Percentiles rank a stretch among this genome's conserved stretches.
phyloP scores from a whole-genome alignment of 2,329 filamentous ascomycete species.

The Iodosphaeria phyllophila region DNA sequence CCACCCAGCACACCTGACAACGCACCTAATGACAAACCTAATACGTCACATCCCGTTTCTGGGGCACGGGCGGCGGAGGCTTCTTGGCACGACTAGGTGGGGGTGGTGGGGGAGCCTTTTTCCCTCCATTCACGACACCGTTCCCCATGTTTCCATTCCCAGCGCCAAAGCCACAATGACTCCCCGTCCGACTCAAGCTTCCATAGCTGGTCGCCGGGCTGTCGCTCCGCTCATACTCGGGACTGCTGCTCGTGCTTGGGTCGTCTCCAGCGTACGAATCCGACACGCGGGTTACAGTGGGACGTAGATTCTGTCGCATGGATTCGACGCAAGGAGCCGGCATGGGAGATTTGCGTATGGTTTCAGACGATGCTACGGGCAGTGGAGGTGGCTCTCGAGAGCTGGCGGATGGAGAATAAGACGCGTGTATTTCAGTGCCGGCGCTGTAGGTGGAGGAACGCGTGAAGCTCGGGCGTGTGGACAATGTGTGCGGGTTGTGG shows the following conservation, averaged over 20 bases:
- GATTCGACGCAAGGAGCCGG: constrained; percentile 14
- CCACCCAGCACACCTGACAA: too few species aligned
- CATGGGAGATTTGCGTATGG: constrained; percentile 8
- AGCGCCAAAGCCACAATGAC: constrained; percentile 15
- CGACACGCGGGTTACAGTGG: constrained; percentile 24
- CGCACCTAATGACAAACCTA: too few species aligned
- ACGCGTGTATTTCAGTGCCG: too few species aligned
- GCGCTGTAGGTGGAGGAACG: constrained; percentile 9
- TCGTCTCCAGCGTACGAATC: constrained; percentile 34
- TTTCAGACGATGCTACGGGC: constrained; percentile 6
- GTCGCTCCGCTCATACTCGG: constrained; percentile 30
- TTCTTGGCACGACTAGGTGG: constrained; percentile 32
- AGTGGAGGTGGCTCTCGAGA: constrained; percentile 13
- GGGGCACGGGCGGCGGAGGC: constrained; percentile 32
- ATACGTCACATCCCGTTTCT: constrained; percentile 12
- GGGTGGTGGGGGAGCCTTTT: constrained; percentile 25
- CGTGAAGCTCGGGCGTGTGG: constrained; percentile 9
- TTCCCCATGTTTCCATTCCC: too few species aligned
- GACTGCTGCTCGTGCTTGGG: constrained; percentile 26
- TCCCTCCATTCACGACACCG: constrained; percentile 8
- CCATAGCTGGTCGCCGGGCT: constrained; percentile 38
- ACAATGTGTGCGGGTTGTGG: constrained; percentile 10
- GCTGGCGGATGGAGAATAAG: too few species aligned
- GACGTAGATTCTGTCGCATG: constrained; percentile 24
- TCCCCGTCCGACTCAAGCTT: constrained; percentile 29